Percentiles rank a stretch among this genome's conserved stretches.
Conservation (phyloP, 192 early-diverging fungal species). For the Gaertneriomyces sp. region DNA sequence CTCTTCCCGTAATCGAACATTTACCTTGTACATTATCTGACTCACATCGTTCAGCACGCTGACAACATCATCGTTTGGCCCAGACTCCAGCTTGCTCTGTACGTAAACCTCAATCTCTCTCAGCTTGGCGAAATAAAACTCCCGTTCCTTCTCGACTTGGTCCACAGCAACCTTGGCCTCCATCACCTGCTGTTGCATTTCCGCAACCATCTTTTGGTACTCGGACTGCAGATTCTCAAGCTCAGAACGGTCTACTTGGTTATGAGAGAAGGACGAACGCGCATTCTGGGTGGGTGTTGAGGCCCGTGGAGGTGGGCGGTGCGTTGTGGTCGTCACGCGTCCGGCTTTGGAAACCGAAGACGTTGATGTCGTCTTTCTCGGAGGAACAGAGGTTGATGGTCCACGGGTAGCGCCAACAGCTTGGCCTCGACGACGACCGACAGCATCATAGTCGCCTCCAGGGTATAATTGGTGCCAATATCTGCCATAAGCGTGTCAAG, state of each 20-base stretch:
- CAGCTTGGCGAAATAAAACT: slow-evolving; percentile 95
- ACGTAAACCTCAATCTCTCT: slow-evolving; percentile 91
- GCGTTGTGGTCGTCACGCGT: too few species aligned
- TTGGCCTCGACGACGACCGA: slow-evolving; percentile 56
- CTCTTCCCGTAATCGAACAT: background rate
- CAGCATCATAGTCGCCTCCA: slow-evolving; percentile 79
- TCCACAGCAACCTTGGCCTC: slow-evolving; percentile 85
- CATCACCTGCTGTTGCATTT: slow-evolving; percentile 71
- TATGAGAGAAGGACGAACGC: too few species aligned
- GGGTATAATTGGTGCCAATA: slow-evolving; percentile 89
- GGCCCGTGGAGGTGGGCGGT: too few species aligned
- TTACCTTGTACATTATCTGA: slow-evolving; percentile 81
- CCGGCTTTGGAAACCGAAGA: too few species aligned
- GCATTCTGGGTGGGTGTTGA: too few species aligned
- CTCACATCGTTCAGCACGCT: slow-evolving; percentile 71
- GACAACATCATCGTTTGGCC: slow-evolving; percentile 41
- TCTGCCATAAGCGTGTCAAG: slow-evolving; percentile 26
- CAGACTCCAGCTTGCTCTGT: slow-evolving; percentile 65
- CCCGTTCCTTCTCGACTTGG: slow-evolving; percentile 92
- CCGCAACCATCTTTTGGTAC: slow-evolving; percentile 64
- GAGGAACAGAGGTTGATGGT: background rate
- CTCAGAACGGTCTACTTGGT: too few species aligned
- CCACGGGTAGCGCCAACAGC: slow-evolving; percentile 1
- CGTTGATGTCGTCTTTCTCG: background rate
- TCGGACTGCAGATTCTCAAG: slow-evolving; percentile 33